Evolutionary conservation across 1,139 yeast species (phyloP).

Genomic region (Suhomyces panamericanus): DNA sequence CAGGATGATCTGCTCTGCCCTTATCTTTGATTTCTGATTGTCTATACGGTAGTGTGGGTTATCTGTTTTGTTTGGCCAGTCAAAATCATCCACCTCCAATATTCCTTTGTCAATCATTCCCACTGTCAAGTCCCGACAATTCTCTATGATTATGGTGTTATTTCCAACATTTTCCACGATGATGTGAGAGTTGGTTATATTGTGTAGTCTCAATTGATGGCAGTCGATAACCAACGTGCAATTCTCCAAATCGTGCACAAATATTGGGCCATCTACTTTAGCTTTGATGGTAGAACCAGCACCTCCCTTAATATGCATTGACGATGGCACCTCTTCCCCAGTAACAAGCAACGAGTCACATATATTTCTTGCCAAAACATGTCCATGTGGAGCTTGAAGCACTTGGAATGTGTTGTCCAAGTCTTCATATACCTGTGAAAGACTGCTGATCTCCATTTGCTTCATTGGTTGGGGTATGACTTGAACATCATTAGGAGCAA

Average conservation of each 20-base stretch:
- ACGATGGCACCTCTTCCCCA: conserved; percentile 12
- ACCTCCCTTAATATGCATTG: conserved; percentile 28
- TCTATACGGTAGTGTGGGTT: conserved; percentile 19
- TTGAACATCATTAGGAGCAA: conserved; percentile 9
- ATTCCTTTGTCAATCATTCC: conserved; percentile 11
- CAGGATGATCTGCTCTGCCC: background rate
- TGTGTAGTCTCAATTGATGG: conserved; percentile 46
- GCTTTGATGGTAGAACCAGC: conserved; percentile 21
- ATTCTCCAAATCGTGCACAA: conserved; percentile 26
- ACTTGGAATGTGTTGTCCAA: background rate
- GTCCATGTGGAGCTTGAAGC: conserved; percentile 12
- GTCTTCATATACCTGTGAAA: conserved; percentile 1
- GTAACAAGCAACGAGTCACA: conserved; percentile 14
- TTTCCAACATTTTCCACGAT: conserved; percentile 22
- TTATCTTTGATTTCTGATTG: background rate
- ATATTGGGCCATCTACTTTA: conserved; percentile 34
- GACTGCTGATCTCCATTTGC: background rate
- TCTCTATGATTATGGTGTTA: conserved; percentile 36
- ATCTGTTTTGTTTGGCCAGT: conserved; percentile 23
- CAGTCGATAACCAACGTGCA: conserved; percentile 29
- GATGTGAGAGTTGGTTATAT: conserved; percentile 24
- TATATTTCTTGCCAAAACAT: conserved; percentile 19
- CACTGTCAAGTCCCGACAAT: conserved; percentile 25
- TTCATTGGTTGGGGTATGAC: background rate
- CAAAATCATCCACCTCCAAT: conserved; percentile 28